Conservation (phyloP, 2,329 filamentous ascomycete species). For the Stemphylium lycopersici region DNA sequence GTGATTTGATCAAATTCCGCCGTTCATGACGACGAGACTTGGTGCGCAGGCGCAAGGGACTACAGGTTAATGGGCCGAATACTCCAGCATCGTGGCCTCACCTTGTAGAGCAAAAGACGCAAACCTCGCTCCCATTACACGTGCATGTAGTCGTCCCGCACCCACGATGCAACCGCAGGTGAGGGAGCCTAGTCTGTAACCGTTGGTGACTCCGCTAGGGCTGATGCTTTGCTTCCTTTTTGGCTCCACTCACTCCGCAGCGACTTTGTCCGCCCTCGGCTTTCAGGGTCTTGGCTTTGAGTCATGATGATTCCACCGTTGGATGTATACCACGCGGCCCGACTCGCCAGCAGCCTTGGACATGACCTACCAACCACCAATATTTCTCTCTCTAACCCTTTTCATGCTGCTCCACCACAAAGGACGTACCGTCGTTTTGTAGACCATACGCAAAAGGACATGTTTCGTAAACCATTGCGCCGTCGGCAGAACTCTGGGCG, state of each 20-base stretch:
- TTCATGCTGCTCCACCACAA: too few relatives aligned
- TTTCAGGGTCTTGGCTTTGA: constrained; percentile 1
- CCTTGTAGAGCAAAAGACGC: too few relatives aligned
- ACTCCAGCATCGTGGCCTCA: background rate
- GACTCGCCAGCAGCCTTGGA: background rate
- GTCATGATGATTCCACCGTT: background rate
- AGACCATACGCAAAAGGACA: too few relatives aligned
- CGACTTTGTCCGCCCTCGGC: background rate
- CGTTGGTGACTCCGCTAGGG: background rate
- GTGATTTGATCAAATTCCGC: constrained; percentile 1
- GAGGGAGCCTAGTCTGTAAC: background rate
- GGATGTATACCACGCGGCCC: background rate
- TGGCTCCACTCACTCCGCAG: background rate
- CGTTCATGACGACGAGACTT: background rate
- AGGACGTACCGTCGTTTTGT: too few relatives aligned
- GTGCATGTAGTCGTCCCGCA: too few relatives aligned
- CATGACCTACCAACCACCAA: background rate
- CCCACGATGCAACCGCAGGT: background rate
- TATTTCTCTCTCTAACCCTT: background rate
- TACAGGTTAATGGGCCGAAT: background rate
- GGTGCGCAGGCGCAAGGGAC: too few relatives aligned
- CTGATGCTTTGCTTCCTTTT: constrained; percentile 1
- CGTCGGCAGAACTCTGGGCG: too few relatives aligned
- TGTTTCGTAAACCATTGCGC: too few relatives aligned
- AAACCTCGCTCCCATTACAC: too few relatives aligned